Evolutionary conservation across 2,329 filamentous ascomycete species (phyloP), one percentile per base, ranked within the genome.

Genomic region (Ophiostoma novo-ulmi): DNA sequence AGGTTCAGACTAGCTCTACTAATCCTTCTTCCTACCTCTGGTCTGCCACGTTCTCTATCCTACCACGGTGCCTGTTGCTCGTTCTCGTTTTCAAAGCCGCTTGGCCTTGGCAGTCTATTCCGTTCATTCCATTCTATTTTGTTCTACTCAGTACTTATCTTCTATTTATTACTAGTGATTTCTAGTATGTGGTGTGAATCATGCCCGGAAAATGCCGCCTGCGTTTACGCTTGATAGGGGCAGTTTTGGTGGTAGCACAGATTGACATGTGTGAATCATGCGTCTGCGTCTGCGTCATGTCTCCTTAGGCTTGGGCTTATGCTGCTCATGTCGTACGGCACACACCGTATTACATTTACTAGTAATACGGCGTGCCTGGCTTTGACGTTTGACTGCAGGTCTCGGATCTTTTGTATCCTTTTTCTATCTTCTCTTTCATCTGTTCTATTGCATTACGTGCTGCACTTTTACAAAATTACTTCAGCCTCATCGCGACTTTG

Each of bases 221-320:
- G 22, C 17, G 14, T 44, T 44, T 44, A 44, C 5, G 13, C 10
- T 17, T 44, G 41, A 14, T 14, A 44, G 41, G 10, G 55, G 55
- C 55, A 22, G 52, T 58, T 58, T 22, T 26, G 20, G 6, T 61
- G n/a, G 13, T 63, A 55, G 20, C 39, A 55, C 44, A 7, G 52
- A n/a, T 63, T 63, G 58, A 26, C 58, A 63, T 63, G 58, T 63
- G 58, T 63, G 58, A 63, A 63, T 63, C 58, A 63, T 63, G 58
- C 31, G 31, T 36, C 58, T 10, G 31, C 31, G 31, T 31, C 31
- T 31, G 31, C 31, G 22, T 26, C 55, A 17, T 17, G 48, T 52
- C 26, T 31, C 31, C 31, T 31, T 31, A 31, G 10, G 22, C 52
- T 48, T 48, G 44, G 44, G 20, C 44, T n/a, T 39, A 39, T 39